Base-by-base conservation (phyloP, 768 basidiomycete genomes). In the Ramaria sp. region DNA sequence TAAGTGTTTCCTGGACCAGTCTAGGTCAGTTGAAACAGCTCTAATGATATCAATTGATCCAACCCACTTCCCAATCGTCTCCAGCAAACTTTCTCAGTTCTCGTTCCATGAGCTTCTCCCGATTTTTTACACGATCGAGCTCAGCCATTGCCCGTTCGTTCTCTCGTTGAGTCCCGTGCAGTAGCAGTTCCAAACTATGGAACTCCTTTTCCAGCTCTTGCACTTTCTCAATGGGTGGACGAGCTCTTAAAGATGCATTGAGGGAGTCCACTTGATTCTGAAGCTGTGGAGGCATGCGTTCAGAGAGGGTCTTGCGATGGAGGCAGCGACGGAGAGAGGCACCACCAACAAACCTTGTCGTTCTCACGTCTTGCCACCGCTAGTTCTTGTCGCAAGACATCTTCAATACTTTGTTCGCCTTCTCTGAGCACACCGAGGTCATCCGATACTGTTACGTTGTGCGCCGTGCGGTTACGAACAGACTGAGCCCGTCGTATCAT, bases 81-180 rank as follows among this genome's bases (percentile, higher is more conserved):
- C 88, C 88, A 0, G 79, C 83, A 20, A 88, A 67, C 58, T 77
- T 81, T 5, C 78, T 71, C 13, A 92, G 66, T 47, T 86, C 84
- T 30, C 78, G 75, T 63, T 92, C 88, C 34, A 90, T 75, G 67
- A 79, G 72, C 65, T 87, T 85, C 67, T 88, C 85, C 48, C 88
- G 73, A n/a, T 73, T 73, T 56, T 78, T 85, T 3, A 71, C 75
- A 59, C 83, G 73, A 54, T 90, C 88, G 2, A 88, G 71, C 56
- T 89, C 86, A 0, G 78, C 73, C 88, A 91, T 90, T 58, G 82
- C 85, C 48, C 83, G 74, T 60, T 90, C 88, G 61, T 92, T 92
- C 70, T 92, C 89, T 48, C 87, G 71, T 59, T 89, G 87, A 0
- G 88, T 90, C 0, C 88, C 88, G 56, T 85, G 78, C 0, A 89